phyloP scores from a whole-genome alignment of 805 yeast species.

The Suhomyces emberorum region DNA sequence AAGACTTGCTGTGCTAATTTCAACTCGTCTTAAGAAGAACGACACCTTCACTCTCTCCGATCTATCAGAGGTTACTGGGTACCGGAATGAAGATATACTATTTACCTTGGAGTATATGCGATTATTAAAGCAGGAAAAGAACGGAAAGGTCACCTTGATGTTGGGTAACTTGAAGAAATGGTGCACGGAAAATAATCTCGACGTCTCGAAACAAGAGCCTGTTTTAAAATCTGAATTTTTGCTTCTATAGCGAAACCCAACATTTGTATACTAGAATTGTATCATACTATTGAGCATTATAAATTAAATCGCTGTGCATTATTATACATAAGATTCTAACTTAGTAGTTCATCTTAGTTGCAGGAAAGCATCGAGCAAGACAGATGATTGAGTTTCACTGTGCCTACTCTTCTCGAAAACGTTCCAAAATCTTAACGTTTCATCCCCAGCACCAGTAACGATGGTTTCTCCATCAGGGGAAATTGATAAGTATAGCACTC shows the following conservation, averaged over 20 bases:
- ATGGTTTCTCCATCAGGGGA: slow-evolving; percentile 96
- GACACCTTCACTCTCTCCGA: slow-evolving; percentile 42
- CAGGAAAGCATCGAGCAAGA: slow-evolving; percentile 69
- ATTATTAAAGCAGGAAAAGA: slow-evolving; percentile 13
- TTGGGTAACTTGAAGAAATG: slow-evolving; percentile 24
- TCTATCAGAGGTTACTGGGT: slow-evolving; percentile 57
- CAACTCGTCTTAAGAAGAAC: slow-evolving; percentile 7
- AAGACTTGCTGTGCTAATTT: slow-evolving; percentile 22
- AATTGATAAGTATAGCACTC: slow-evolving; percentile 84
- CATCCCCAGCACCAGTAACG: slow-evolving; percentile 98
- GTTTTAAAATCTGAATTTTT: slow-evolving; percentile 31
- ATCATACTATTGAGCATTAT: background rate
- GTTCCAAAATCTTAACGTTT: slow-evolving; percentile 93
- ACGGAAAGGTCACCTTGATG: slow-evolving; percentile 14
- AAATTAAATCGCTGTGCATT: background rate
- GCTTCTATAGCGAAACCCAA: slow-evolving; percentile 14
- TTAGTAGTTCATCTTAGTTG: slow-evolving; percentile 51
- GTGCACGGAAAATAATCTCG: slow-evolving; percentile 26
- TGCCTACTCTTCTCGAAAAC: slow-evolving; percentile 75
- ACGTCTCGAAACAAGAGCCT: slow-evolving; percentile 20
- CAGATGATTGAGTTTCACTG: slow-evolving; percentile 58
- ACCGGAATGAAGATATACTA: slow-evolving; percentile 59
- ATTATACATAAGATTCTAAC: background rate
- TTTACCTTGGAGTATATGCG: slow-evolving; percentile 57
- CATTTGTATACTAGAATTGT: background rate